Evolutionary conservation across 2,329 filamentous ascomycete genomes (phyloP).

Genomic region (Parascedosporium putredinis): DNA sequence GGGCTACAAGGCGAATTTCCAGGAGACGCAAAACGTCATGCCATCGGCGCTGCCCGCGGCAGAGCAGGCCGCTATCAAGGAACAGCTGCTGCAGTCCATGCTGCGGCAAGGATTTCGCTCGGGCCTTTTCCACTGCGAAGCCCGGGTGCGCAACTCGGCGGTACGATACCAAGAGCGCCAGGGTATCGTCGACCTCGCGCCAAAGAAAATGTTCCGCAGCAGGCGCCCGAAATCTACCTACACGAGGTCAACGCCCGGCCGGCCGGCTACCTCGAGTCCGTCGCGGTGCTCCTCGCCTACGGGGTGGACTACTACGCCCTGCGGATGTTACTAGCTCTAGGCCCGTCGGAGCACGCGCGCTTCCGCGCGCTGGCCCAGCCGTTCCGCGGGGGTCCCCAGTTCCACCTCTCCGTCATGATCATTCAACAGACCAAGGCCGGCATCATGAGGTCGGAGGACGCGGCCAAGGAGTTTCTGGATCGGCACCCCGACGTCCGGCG

Average conservation of each 20-base stretch:
- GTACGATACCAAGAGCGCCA: constrained; percentile 14
- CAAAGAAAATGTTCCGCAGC: neutral
- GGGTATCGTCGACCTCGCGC: constrained; percentile 13
- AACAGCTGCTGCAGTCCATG: constrained; percentile 14
- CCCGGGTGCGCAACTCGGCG: constrained; percentile 17
- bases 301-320: constrained; percentile 22
- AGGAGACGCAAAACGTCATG: constrained; percentile 17
- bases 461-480: constrained; percentile 8
- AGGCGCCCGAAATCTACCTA: constrained; percentile 14
- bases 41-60: constrained; percentile 15
- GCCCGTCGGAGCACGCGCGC: constrained; percentile 9
- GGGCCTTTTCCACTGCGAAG: constrained; percentile 21
- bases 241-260: constrained; percentile 21
- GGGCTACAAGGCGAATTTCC: constrained; percentile 13
- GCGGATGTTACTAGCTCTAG: constrained; percentile 15
- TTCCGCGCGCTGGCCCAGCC: constrained; percentile 14
- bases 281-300: constrained; percentile 15
- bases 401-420: constrained; percentile 11
- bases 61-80: constrained; percentile 14
- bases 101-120: constrained; percentile 15
- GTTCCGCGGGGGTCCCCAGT: constrained; percentile 14
- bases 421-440: constrained; percentile 10
- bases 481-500: constrained; percentile 7
- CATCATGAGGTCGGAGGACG: constrained; percentile 11
- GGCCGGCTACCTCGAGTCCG: constrained; percentile 16